phyloP scores from a whole-genome alignment of 768 basidiomycete species.

The Hydnomerulius pinastri region DNA sequence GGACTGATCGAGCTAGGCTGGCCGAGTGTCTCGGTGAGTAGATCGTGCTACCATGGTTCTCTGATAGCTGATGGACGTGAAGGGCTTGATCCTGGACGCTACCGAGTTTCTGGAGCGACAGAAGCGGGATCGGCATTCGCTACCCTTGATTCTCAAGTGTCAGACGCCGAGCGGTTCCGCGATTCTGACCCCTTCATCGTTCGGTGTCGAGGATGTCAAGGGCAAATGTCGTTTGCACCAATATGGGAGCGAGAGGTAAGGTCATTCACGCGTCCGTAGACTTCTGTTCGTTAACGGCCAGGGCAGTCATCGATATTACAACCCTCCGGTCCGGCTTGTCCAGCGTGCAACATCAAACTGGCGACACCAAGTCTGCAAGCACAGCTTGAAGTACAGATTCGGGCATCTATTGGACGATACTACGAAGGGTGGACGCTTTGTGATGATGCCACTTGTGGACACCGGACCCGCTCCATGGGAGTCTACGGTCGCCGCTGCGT shows the following conservation, averaged over 20 bases:
- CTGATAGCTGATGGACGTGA: slow-evolving; percentile 2
- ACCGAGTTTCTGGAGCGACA: slow-evolving; percentile 40
- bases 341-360: slow-evolving; percentile 58
- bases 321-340: slow-evolving; percentile 68
- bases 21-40: slow-evolving; percentile 91
- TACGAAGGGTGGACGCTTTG: slow-evolving; percentile 91
- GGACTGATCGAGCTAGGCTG: slow-evolving; percentile 86
- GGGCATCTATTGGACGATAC: slow-evolving; percentile 72
- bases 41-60: background rate
- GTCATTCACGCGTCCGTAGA: background rate
- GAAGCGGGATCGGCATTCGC: slow-evolving; percentile 67
- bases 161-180: slow-evolving; percentile 86
- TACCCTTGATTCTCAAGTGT: slow-evolving; percentile 85
- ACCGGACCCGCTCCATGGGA: slow-evolving; percentile 90
- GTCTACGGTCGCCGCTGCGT: slow-evolving; percentile 88
- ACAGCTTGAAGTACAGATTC: slow-evolving; percentile 88
- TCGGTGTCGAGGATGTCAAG: slow-evolving; percentile 76
- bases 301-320: slow-evolving; percentile 67
- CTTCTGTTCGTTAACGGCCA: background rate
- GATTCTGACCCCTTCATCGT: slow-evolving; percentile 72
- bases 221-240: slow-evolving; percentile 55
- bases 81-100: slow-evolving; percentile 67
- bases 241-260: slow-evolving; percentile 61
- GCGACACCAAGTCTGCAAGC: slow-evolving; percentile 65
- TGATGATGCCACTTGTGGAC: slow-evolving; percentile 80